Base-by-base conservation (phyloP, 2,329 filamentous ascomycete species). In the Claviceps sp. region DNA sequence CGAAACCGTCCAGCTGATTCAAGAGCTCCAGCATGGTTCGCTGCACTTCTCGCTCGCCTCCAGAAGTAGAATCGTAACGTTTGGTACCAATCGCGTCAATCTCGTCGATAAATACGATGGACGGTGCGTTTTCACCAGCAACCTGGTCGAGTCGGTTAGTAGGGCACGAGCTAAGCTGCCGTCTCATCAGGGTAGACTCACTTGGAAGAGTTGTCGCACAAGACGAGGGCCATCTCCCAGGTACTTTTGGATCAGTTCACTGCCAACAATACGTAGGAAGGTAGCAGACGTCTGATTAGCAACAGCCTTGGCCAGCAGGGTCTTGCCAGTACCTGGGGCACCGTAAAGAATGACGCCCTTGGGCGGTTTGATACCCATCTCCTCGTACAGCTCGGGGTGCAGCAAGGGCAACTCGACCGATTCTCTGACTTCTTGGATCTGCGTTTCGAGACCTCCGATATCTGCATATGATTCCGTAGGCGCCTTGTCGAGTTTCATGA, bases 331-430 rank as follows among this genome's bases (percentile, higher is more conserved):
- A 69, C 93, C 93, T 0, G 93, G 93, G 5, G 89, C 89, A 72
- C 93, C 93, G 68, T 98, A 98, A 26, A 98, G 84, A 64, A 98
- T 98, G 61, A 98, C 93, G 78, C 93, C 93, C 79, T 98, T 98
- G 55, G 93, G 93, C 4, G 93, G 93, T 72, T 98, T 98, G 78
- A 98, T 97, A 64, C 93, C 93, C 93, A 98, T 98, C 75, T 98
- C 93, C 70, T 98, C 93, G 71, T 98, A 98, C 50, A 98, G 74
- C 71, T 98, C 93, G 0, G 93, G 93, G 67, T 98, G 93, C 54
- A 98, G 76, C 57, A 98, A 76, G 5, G 93, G 93, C 62, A 98
- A 71, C 73, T 98, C 93, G 53, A 98, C 93, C 1, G 93, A 95
- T 73, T 98, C 93, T 60, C 93, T 80, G 46, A 98, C 93, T 72